Evolutionary conservation across 2,329 filamentous ascomycete species (phyloP).

Genomic region (Aspergillus viridinutans): DNA sequence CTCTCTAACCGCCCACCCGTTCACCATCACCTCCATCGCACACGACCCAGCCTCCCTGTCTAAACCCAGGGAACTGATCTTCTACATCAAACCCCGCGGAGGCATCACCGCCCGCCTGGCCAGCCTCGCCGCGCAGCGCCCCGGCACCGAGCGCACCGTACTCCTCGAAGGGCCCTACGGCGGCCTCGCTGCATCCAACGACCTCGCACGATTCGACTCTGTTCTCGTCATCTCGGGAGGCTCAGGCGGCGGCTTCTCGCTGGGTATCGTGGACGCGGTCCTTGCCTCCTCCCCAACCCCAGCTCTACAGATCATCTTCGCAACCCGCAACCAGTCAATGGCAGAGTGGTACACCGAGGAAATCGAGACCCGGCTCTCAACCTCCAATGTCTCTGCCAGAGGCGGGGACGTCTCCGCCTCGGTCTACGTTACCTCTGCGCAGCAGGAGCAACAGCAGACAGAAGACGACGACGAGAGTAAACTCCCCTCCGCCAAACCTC

Average conservation of each 20-base stretch:
- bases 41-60: slow-evolving; percentile 10
- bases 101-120: slow-evolving; percentile 50
- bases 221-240: slow-evolving; percentile 53
- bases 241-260: slow-evolving; percentile 51
- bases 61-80: slow-evolving; percentile 42
- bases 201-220: slow-evolving; percentile 38
- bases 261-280: slow-evolving; percentile 47
- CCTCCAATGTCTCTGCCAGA: neutral
- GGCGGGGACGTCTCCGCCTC: slow-evolving; percentile 8
- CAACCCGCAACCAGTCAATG: slow-evolving; percentile 5
- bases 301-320: slow-evolving; percentile 12
- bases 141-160: slow-evolving; percentile 41
- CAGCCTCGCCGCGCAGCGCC: slow-evolving; percentile 33
- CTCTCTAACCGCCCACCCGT: slow-evolving; percentile 49
- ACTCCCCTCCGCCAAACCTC: neutral
- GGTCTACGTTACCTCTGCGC: slow-evolving; percentile 13
- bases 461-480: neutral
- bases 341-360: slow-evolving; percentile 12
- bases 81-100: slow-evolving; percentile 49
- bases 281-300: slow-evolving; percentile 7
- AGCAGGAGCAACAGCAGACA: neutral
- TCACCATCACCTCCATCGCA: slow-evolving; percentile 53
- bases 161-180: slow-evolving; percentile 59
- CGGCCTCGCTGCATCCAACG: slow-evolving; percentile 39
- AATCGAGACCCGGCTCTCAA: slow-evolving; percentile 1